A percentile compares a stretch with the other conserved stretches of the same genome.
phyloP scores from a whole-genome alignment of 2,329 filamentous ascomycete genomes.

The Diaporthe vexans region DNA sequence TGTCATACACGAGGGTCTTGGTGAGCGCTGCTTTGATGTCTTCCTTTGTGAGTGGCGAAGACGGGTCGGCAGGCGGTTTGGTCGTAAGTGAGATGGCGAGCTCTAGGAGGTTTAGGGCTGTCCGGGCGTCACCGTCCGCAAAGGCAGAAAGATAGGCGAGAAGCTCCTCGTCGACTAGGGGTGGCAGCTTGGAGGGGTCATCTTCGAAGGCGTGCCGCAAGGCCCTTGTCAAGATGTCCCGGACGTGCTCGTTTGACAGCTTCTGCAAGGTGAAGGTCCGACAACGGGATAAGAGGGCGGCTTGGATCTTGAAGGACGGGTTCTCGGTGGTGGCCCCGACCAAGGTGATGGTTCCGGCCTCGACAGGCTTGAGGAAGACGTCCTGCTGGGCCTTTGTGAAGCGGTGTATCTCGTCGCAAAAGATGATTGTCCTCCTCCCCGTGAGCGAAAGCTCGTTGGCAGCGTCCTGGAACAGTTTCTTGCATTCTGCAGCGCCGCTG shows the following conservation, averaged over 20 bases:
- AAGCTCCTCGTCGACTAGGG: constrained; percentile 82
- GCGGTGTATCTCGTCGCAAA: constrained; percentile 96
- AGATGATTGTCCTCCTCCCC: constrained; percentile 93
- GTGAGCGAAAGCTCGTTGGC: constrained; percentile 84
- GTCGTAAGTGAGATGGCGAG: constrained; percentile 83
- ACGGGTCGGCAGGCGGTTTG: constrained; percentile 39
- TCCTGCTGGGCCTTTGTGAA: constrained; percentile 96
- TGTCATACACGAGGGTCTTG: constrained; percentile 94
- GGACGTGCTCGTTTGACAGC: constrained; percentile 79
- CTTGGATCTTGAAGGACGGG: constrained; percentile 92
- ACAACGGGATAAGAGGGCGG: constrained; percentile 88
- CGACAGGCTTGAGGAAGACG: constrained; percentile 92
- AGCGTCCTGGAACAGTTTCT: constrained; percentile 90
- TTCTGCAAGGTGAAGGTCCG: constrained; percentile 89
- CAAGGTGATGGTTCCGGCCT: constrained; percentile 89
- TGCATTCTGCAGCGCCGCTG: constrained; percentile 89
- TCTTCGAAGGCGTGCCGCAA: constrained; percentile 70
- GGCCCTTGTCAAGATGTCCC: constrained; percentile 82
- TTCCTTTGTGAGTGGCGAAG: constrained; percentile 75
- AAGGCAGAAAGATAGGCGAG: constrained; percentile 87
- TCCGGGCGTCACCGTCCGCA: constrained; percentile 92
- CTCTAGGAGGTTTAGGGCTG: constrained; percentile 92
- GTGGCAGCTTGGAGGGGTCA: constrained; percentile 51
- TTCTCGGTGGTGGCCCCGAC: constrained; percentile 98
- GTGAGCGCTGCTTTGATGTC: constrained; percentile 87